Base-by-base conservation (phyloP, 106 monocot species). In the Dendrobium chrysotoxum region DNA sequence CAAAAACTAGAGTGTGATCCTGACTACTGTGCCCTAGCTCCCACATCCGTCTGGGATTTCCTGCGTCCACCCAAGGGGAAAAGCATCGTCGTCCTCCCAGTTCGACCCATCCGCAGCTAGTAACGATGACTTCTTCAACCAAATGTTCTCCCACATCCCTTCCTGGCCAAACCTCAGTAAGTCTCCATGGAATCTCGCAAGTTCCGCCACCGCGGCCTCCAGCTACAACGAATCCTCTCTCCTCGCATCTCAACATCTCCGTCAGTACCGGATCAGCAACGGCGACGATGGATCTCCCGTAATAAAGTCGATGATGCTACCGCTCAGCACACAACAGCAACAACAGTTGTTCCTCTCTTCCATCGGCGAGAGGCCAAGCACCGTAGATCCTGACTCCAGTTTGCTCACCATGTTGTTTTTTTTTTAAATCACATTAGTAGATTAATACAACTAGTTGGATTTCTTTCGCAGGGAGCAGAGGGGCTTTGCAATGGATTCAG, bases 261-360 rank as follows among this genome's bases (percentile, higher is more conserved):
- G 93, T 21, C 93, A 96, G 81, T 87, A 96, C 75, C 96, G 93
- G 90, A 93, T 96, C 84, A 83, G 80, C 78, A 85, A 80, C 75
- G 80, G 79, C 28, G 68, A 68, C 12, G 68, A 8, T 12, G 68
- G 68, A 7, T 72, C 82, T 16, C 80, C 83, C 76, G 82, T 47
- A 9, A 83, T 55, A 44, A 82, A 84, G 84, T 55, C 61, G 28
- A 83, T 80, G 80, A 78, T 80, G 71, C 57, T 86, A 35, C 88
- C 83, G 72, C 75, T 87, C 78, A 84, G 80, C 79, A 78, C 65
- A 11, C 87, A 85, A 35, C 88, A 81, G 67, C 85, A 79, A 75
- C 85, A 85, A 72, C 92, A 90, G 82, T 61, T 87, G 83, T 54
- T 91, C 20, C 68, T 91, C 70, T 72, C 77, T 8, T 79, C 74